Conservation (phyloP, 2,329 filamentous ascomycete genomes). For the Aspergillus pseudoterreus region DNA sequence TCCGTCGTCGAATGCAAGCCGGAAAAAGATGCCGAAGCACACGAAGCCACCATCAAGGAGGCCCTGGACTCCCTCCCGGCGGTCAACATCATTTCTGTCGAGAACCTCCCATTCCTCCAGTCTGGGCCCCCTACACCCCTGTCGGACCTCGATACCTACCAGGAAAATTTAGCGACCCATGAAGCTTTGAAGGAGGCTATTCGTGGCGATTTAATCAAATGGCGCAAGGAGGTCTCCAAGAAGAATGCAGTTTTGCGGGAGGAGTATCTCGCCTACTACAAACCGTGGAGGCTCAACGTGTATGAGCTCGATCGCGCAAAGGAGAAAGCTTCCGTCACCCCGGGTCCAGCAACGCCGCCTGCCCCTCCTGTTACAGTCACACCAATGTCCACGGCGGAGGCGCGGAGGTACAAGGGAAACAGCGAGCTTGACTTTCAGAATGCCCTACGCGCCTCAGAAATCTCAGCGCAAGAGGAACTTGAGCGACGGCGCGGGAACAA, state of each 20-base stretch:
- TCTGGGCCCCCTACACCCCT: constrained; percentile 41
- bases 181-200: constrained; percentile 39
- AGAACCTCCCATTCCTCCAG: constrained; percentile 45
- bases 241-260: constrained; percentile 40
- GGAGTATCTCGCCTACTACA: constrained; percentile 41
- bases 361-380: constrained; percentile 24
- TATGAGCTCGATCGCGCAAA: constrained; percentile 41
- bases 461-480: constrained; percentile 46
- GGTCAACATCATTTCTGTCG: constrained; percentile 33
- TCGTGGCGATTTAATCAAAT: constrained; percentile 34
- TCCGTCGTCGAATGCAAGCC: constrained; percentile 10
- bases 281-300: constrained; percentile 43
- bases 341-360: constrained; percentile 30
- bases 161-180: constrained; percentile 38
- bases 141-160: constrained; percentile 43
- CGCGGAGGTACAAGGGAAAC: constrained; percentile 45
- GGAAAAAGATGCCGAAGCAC: constrained; percentile 13
- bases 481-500: constrained; percentile 42
- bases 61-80: constrained; percentile 13
- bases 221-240: constrained; percentile 34
- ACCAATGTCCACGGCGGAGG: constrained; percentile 32
- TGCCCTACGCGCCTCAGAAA: constrained; percentile 45
- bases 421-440: constrained; percentile 50
- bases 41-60: constrained; percentile 12
- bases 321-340: constrained; percentile 34